Base-by-base conservation (phyloP, 768 basidiomycete genomes). In the Sistotremastrum suecicum region DNA sequence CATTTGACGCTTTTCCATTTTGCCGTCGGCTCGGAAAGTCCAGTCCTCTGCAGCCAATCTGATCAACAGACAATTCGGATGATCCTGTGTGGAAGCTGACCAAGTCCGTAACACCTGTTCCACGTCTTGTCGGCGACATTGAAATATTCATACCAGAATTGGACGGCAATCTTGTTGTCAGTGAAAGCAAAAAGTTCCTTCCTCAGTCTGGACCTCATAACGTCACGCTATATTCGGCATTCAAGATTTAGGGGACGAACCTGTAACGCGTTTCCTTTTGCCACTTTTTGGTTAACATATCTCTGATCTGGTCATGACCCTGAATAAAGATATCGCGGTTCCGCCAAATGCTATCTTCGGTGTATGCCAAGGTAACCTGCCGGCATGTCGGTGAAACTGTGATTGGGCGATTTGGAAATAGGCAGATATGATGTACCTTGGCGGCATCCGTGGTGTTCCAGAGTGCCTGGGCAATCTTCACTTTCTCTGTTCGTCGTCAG, bases 1-100 rank as follows among this genome's bases (percentile, higher is more conserved):
- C 66, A 72, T 71, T 60, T 72, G 71, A n/a, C 76, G 63, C 50
- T 72, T 71, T 44, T 59, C 55, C 75, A 76, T 78, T 34, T 67
- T 58, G 0, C 76, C 76, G 40, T 68, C 64, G 5, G 59, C 52
- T 1, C 56, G 68, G 50, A 72, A 78, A 2, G 72, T 74, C 74
- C 76, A 76, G 54, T 75, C 74, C 64, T 75, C 52, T 4, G 37
- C 12, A 59, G 34, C 1, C 58, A 56, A 42, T 56, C 56, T 6
- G 57, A 54, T 38, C 58, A 46, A 35, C 20, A 20, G 2, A 20
- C 20, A 20, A 20, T 20, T 20, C 20, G 20, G 32, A 52, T 47
- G 50, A 54, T 11, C 51, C 42, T 11, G 51, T 66, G 60, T 65
- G 8, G n/a, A 9, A 40, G 45, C 44, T 35, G 9, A 53, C 44